Base-by-base conservation (phyloP, 2,329 filamentous ascomycete genomes). In the Ascocoryne sarcoides region DNA sequence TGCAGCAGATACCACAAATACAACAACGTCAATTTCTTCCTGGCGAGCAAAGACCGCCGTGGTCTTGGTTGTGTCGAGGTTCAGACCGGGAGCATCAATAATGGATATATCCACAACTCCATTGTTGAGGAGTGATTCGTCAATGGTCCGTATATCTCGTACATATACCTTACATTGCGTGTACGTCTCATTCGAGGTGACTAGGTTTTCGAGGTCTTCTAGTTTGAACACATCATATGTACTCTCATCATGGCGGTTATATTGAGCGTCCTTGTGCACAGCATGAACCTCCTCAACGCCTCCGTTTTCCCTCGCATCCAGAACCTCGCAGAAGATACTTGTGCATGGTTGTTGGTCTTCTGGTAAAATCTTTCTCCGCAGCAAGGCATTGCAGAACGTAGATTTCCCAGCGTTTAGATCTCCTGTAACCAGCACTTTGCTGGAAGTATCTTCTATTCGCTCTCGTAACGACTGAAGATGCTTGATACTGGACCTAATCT, bases 331-430 rank as follows among this genome's bases (percentile, higher is more conserved):
- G 65, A 98, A 98, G 42, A 98, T 95, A 63, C 87, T 92, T 2
- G 92, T 98, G 63, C 92, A 98, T 2, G 92, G 92, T 59, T 96
- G 92, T 62, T 98, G 90, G 55, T 98, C 92, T 63, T 96, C 92
- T 0, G 92, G 92, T 3, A 98, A 66, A 19, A 98, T 76, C 63
- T 96, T 96, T 47, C 89, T 79, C 45, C 92, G 82, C 30, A 98
- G 66, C 2, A 98, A 69, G n/a, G 92, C 92, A 62, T 98, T 98
- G 67, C 92, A 98, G 56, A 98, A 98, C 1, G 92, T 98, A 3
- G 92, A 98, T 60, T 98, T 98, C 58, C 92, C 92, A 7, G 92
- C 90, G 58, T 98, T 98, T 39, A 98, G 65, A 60, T 98, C 92
- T 56, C 92, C 92, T 0, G 92, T 98, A 14, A 98, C 81, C 43